phyloP scores from a whole-genome alignment of 1,284 basidiomycete genomes.

The Irpex lacteus region DNA sequence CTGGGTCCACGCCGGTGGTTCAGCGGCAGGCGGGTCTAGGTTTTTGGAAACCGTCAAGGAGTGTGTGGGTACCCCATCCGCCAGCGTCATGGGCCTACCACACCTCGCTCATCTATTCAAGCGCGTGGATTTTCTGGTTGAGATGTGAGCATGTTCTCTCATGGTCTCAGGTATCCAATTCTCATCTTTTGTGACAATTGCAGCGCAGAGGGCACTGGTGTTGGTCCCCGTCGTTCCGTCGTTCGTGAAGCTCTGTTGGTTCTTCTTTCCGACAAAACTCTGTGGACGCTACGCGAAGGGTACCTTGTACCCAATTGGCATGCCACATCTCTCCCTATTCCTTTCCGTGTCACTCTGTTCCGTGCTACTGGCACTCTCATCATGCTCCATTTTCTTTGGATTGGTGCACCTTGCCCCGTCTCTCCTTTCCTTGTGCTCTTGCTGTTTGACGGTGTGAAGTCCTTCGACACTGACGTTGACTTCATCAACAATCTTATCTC shows the following conservation, averaged over 20 bases:
- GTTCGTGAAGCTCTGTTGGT: background rate
- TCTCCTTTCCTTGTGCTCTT: background rate
- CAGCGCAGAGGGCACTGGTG: background rate
- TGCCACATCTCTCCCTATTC: background rate
- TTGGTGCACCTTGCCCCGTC: background rate
- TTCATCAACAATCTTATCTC: background rate
- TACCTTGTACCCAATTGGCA: background rate
- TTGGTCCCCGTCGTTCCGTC: background rate
- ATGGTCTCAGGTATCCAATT: too few relatives aligned
- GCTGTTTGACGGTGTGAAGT: background rate
- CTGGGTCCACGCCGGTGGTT: too few relatives aligned
- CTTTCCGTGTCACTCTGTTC: background rate
- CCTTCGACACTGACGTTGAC: background rate
- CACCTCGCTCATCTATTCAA: too few relatives aligned
- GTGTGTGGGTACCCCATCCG: too few relatives aligned
- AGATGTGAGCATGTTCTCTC: too few relatives aligned
- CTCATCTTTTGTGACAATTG: too few relatives aligned
- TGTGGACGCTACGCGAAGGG: background rate
- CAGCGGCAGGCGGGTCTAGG: too few relatives aligned
- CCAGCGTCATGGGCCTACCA: too few relatives aligned
- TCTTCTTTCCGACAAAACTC: background rate
- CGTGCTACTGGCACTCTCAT: background rate
- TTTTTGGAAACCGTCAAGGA: too few relatives aligned
- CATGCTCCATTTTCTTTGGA: background rate
- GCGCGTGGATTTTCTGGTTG: too few relatives aligned